Percentiles rank a stretch among this genome's conserved stretches.
These are phyloP conservation scores for Syzygium malaccense DNA, from an alignment of 441 rosid genomes.

Conservation along the genomic window DNA sequence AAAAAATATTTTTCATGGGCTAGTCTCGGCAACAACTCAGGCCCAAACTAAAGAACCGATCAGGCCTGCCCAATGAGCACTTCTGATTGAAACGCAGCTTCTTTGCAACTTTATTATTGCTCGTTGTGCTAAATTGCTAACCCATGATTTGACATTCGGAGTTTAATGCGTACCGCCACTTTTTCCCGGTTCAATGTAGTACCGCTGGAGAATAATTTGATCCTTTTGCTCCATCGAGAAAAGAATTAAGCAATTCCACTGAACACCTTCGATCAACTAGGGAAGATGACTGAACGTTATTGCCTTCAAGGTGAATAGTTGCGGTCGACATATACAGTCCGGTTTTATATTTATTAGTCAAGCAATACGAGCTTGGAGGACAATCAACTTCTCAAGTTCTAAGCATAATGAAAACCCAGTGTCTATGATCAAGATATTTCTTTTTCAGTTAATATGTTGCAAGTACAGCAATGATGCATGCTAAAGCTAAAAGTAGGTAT, in stretches of 20 bases:
- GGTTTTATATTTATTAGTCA: neutral
- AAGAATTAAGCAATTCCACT: neutral
- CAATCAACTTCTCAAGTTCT: neutral
- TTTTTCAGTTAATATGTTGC: neutral
- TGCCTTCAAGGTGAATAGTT: neutral
- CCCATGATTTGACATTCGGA: neutral
- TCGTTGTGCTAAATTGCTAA: too few relatives aligned
- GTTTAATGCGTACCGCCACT: neutral
- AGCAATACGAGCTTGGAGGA: neutral
- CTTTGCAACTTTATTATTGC: neutral
- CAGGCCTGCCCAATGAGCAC: neutral
- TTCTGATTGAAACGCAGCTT: neutral
- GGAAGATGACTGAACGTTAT: neutral
- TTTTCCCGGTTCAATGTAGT: neutral
- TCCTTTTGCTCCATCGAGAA: neutral
- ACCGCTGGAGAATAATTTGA: neutral
- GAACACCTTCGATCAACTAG: neutral
- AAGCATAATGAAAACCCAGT: neutral
- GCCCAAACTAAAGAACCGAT: neutral
- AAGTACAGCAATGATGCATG: neutral
- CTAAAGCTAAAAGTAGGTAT: neutral
- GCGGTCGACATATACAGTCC: too few relatives aligned
- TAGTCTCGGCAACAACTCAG: neutral
- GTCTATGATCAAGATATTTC: neutral
- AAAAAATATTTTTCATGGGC: neutral